Percentiles rank a stretch among this genome's conserved stretches.
phyloP scores from a whole-genome alignment of 139 green algal genomes.

The Nannochloris sp. region DNA sequence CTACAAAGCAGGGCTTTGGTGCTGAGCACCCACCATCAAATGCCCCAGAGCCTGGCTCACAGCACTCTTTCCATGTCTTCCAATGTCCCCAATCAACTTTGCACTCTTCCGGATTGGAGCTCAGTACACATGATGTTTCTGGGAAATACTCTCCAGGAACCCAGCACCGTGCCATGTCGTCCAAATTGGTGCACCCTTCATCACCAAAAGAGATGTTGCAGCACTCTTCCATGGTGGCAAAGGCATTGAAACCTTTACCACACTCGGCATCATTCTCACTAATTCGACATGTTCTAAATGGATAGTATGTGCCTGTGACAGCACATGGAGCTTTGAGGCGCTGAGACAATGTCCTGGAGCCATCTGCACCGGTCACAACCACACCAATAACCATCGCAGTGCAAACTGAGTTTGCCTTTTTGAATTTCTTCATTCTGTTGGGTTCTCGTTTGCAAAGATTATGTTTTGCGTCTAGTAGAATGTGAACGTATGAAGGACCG shows the following conservation, averaged over 20 bases:
- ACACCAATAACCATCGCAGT: background rate
- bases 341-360: background rate
- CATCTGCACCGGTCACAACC: background rate
- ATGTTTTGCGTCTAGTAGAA: slow-evolving; percentile 2
- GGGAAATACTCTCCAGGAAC: background rate
- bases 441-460: slow-evolving; percentile 2
- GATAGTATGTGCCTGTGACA: slow-evolving; percentile 13
- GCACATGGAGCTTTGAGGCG: slow-evolving; percentile 11
- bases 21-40: slow-evolving; percentile 14
- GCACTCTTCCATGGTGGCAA: background rate
- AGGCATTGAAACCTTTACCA: slow-evolving; percentile 17
- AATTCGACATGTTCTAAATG: slow-evolving; percentile 7
- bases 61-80: slow-evolving; percentile 9
- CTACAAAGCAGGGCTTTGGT: slow-evolving; percentile 15
- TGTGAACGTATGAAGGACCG: background rate
- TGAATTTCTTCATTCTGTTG: background rate
- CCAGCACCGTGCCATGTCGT: slow-evolving; percentile 9
- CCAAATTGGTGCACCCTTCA: slow-evolving; percentile 14
- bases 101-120: slow-evolving; percentile 6
- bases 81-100: slow-evolving; percentile 18
- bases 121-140: background rate
- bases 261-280: slow-evolving; percentile 2
- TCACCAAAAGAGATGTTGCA: slow-evolving; percentile 5
- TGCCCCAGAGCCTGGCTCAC: slow-evolving; percentile 8
- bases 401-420: background rate